phyloP scores from a whole-genome alignment of 305 asterid species.

The Solanum hybrid region DNA sequence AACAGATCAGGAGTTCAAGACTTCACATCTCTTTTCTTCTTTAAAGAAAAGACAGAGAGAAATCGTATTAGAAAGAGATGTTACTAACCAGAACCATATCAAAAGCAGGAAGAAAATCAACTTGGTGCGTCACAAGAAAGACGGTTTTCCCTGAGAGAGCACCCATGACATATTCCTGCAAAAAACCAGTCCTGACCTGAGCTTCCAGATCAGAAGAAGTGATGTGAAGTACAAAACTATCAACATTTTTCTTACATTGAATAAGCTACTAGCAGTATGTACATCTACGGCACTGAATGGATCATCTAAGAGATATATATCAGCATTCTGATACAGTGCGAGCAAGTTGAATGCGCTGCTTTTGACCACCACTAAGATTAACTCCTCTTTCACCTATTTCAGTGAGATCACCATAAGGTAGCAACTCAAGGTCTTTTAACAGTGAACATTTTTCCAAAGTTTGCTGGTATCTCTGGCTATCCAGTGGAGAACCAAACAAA shows the following conservation, averaged over 20 bases:
- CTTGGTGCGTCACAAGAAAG: conserved; percentile 90
- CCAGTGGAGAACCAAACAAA: conserved; percentile 64
- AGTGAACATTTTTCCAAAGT: conserved; percentile 71
- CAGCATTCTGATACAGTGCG: conserved; percentile 85
- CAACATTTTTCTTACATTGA: conserved; percentile 32
- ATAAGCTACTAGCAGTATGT: conserved; percentile 79
- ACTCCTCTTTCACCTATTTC: conserved; percentile 97
- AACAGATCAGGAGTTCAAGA: neutral
- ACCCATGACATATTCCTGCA: conserved; percentile 75
- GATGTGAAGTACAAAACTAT: neutral
- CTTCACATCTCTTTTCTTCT: neutral
- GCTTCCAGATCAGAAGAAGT: neutral
- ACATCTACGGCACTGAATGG: conserved; percentile 96
- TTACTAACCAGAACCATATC: conserved; percentile 72
- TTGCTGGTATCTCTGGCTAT: conserved; percentile 54
- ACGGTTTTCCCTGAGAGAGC: conserved; percentile 73
- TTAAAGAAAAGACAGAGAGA: neutral
- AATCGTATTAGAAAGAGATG: neutral
- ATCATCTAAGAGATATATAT: conserved; percentile 81
- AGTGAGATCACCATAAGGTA: conserved; percentile 82
- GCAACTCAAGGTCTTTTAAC: conserved; percentile 70
- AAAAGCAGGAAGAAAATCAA: conserved; percentile 88
- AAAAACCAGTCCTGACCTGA: conserved; percentile 6
- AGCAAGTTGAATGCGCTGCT: conserved; percentile 89
- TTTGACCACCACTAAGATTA: conserved; percentile 96